Evolutionary conservation across 306 rosid species (phyloP).

Genomic region (Quercus wislizeni): DNA sequence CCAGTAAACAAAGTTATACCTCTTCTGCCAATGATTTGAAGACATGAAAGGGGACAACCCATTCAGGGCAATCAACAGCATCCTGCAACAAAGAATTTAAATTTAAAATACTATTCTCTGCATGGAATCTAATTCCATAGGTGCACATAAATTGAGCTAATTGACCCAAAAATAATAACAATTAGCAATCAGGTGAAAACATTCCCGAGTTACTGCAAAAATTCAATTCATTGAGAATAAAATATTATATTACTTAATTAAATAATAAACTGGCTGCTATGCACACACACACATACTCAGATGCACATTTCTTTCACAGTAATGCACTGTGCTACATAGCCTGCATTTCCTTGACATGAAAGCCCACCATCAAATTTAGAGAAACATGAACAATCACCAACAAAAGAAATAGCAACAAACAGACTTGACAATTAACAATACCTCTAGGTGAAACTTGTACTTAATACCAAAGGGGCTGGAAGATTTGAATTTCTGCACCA

Average conservation of each 20-base stretch:
- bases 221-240: neutral
- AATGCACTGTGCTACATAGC: neutral
- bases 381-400: neutral
- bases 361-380: neutral
- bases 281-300: neutral
- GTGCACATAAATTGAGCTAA: neutral
- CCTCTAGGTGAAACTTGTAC: slow-evolving; percentile 95
- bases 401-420: neutral
- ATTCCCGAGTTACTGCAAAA: neutral
- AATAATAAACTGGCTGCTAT: neutral
- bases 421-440: slow-evolving; percentile 14
- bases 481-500: slow-evolving; percentile 77
- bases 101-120: slow-evolving; percentile 1
- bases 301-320: neutral
- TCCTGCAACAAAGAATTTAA: slow-evolving; percentile 51
- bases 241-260: neutral
- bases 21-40: slow-evolving; percentile 91
- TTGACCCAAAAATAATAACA: neutral
- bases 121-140: neutral
- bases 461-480: slow-evolving; percentile 92
- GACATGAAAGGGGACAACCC: slow-evolving; percentile 84
- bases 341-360: slow-evolving; percentile 8
- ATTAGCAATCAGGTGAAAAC: neutral
- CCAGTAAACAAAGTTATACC: slow-evolving; percentile 36
- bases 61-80: slow-evolving; percentile 97